Evolutionary conservation across 257 asterid species (phyloP), one percentile per base, ranked within the genome.

Genomic region (Fraxinus americana): DNA sequence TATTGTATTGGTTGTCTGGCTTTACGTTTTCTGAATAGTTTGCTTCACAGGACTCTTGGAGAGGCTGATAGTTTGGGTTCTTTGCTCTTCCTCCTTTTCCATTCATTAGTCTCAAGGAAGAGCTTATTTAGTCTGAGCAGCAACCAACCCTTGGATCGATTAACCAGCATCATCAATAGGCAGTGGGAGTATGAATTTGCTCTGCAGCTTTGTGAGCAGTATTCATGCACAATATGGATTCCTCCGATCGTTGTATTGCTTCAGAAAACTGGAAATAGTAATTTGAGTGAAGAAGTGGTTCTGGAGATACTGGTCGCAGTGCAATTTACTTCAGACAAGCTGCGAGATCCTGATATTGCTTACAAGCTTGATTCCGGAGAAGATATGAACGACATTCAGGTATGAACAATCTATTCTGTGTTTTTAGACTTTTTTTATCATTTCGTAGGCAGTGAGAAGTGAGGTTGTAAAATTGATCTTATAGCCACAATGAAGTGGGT

Each of bases 151-250:
- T 79, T 89, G 79, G 86, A 82, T 70, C 67, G 80, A 70, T 70
- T 85, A 59, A 72, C 85, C 68, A 73, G 85, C 78, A 63, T 77
- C 71, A 78, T 90, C 71, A 79, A 38, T 72, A 81, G 79, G 77
- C 86, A 87, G 74, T 95, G 98, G 99, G 97, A 95, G 89, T 95
- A 91, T 80, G 79, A 82, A 83, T 94, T 91, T 75, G 85, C 97
- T 5, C 72, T 82, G 83, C 86, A 84, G 81, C 88, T 93, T 66
- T 88, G 85, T 67, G 92, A 86, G 80, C 96, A 93, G 80, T 95
- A 89, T 82, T 83, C 96, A 3, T 90, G 98, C 91, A 84, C 87
- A 29, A 87, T 85, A 66, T 90, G 97, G 96, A 92, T 95, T 78
- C 94, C 91, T 65, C 91, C 99, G 59, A 85, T 93, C 67, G 86